A percentile compares a stretch with the other conserved stretches of the same genome.
phyloP scores from a whole-genome alignment of 1,284 basidiomycete genomes.

The Peniophora sp. region DNA sequence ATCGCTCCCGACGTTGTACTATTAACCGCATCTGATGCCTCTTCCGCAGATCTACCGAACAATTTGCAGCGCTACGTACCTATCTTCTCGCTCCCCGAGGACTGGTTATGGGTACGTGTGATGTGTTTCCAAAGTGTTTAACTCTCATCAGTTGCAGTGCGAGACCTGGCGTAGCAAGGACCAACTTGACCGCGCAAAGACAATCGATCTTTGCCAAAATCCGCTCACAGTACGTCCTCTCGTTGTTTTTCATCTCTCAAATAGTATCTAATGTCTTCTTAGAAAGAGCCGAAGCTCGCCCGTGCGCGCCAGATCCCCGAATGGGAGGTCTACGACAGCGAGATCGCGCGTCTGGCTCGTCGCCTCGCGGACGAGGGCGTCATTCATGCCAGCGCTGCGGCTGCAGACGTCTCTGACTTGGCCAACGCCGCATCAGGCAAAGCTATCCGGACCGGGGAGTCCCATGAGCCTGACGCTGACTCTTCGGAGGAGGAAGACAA shows the following conservation, averaged over 20 bases:
- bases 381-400: conserved; percentile 56
- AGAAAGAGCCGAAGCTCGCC: conserved; percentile 95
- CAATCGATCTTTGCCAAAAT: conserved; percentile 91
- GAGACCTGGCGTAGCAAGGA: conserved; percentile 91
- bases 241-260: neutral
- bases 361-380: conserved; percentile 58
- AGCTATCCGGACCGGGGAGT: no score
- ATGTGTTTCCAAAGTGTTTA: neutral
- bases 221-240: conserved; percentile 67
- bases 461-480: no score
- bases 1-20: neutral
- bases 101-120: conserved; percentile 88
- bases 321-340: conserved; percentile 88
- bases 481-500: no score
- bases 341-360: conserved; percentile 69
- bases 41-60: conserved; percentile 75
- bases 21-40: neutral
- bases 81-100: conserved; percentile 81
- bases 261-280: conserved; percentile 6
- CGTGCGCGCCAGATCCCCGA: conserved; percentile 94
- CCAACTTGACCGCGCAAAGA: conserved; percentile 73
- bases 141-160: conserved; percentile 40
- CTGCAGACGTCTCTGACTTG: conserved; percentile 69
- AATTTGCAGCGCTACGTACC: conserved; percentile 84
- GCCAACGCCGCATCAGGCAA: conserved; percentile 37